Conservation (phyloP, 371 early-diverging fungal genomes). For the Nematocida minor region DNA sequence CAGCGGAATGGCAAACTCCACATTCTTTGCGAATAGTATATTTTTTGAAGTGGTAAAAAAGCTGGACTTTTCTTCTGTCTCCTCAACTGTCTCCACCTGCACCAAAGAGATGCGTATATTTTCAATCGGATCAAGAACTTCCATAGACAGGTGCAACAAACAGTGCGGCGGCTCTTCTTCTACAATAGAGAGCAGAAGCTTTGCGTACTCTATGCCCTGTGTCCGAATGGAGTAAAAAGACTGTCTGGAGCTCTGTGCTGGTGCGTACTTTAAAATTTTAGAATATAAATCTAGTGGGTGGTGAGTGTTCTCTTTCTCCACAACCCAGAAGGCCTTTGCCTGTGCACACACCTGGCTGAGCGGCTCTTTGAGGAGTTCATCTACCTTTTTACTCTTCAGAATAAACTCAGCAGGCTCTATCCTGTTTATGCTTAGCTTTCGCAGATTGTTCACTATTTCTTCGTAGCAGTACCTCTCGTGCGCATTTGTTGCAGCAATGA, state of each 20-base stretch:
- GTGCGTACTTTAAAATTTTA: neutral
- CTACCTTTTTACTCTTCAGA: neutral
- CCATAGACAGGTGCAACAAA: neutral
- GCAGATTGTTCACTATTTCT: neutral
- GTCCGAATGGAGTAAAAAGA: conserved; percentile 9
- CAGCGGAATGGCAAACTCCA: conserved; percentile 1
- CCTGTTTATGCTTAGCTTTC: neutral
- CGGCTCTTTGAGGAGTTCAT: neutral
- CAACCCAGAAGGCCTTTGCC: neutral
- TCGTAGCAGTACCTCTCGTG: neutral
- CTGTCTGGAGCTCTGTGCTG: neutral
- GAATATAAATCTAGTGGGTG: conserved; percentile 10
- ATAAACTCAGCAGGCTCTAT: neutral
- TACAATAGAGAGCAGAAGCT: neutral
- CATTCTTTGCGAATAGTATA: neutral
- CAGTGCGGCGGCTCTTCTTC: conserved; percentile 24
- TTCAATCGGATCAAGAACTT: neutral
- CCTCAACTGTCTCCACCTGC: conserved; percentile 25
- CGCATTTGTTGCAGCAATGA: neutral
- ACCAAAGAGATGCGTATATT: neutral
- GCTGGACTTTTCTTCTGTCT: neutral
- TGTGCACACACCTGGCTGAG: neutral
- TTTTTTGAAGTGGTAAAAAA: neutral
- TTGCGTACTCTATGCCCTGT: conserved; percentile 5
- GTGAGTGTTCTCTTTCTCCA: neutral